Base-by-base conservation (phyloP, 2,329 filamentous ascomycete species). In the Paradendryphiella salina region DNA sequence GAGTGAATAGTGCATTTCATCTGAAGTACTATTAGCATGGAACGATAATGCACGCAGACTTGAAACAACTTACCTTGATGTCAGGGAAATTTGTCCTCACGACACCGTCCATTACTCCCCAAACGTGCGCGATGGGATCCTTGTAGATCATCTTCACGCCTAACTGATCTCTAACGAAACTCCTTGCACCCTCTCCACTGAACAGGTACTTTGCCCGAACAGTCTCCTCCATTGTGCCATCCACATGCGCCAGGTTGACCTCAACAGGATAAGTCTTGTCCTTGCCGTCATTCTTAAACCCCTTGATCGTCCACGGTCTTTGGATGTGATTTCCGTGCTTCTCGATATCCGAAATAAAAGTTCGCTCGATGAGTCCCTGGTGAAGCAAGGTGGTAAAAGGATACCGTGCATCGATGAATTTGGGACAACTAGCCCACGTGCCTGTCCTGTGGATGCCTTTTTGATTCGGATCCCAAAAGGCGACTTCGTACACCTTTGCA, bases 381-480 rank as follows among this genome's bases (percentile, higher is more conserved):
- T 85, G 83, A 5, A 85, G 73, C 4, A 85, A 75, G 23, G 83
- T 84, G 23, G 83, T 85, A 69, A 84, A 85, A 0, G 83, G 83
- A 60, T 85, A 85, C 61, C 83, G 74, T 23, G 83, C 83, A 61
- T 86, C 84, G 53, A 86, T 84, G 73, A 96, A 96, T 59, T 83
- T 85, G 0, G 92, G 92, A 74, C 92, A 96, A 68, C 87, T 92
- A 4, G 90, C 88, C 90, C 90, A 96, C 35, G 79, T 86, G 18
- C 83, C 82, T 1, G 83, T 86, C 49, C 83, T 72, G 54, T 79
- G 74, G 35, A 86, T 86, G 10, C 65, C 83, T 54, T 79, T 76
- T 1, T 76, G 66, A 44, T 69, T 67, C 14, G 84, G 83, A 63
- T 86, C 82, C 84, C 84, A 86, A 67, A 86, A 86, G 5, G 84